A percentile compares a stretch with the other conserved stretches of the same genome.
phyloP scores from a whole-genome alignment of 2,329 filamentous ascomycete genomes.

The Endoconidiophora polonica region DNA sequence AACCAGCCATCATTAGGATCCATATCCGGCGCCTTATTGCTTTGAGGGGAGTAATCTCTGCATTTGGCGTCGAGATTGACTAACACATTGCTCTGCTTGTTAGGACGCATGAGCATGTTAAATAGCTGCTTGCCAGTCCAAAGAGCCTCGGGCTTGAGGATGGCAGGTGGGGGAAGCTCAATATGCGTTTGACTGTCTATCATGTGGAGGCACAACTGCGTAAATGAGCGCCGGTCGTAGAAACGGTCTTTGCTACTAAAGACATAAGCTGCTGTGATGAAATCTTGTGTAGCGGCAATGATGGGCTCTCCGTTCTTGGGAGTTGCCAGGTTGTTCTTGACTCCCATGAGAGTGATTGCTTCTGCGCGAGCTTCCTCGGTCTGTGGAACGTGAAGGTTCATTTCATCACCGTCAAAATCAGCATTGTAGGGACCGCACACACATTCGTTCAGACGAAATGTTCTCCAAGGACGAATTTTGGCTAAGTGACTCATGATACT shows the following conservation, averaged over 20 bases:
- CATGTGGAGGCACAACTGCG: slow-evolving; percentile 88
- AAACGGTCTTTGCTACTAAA: slow-evolving; percentile 87
- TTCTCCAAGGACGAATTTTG: slow-evolving; percentile 87
- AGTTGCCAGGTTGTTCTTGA: slow-evolving; percentile 89
- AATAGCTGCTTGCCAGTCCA: slow-evolving; percentile 98
- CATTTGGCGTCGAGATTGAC: slow-evolving; percentile 91
- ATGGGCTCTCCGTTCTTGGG: slow-evolving; percentile 97
- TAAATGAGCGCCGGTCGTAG: slow-evolving; percentile 75
- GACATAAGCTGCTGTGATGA: slow-evolving; percentile 88
- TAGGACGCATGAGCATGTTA: slow-evolving; percentile 78
- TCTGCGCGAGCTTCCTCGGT: slow-evolving; percentile 93
- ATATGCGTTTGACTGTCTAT: slow-evolving; percentile 61
- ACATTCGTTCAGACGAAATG: slow-evolving; percentile 93
- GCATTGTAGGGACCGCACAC: slow-evolving; percentile 97
- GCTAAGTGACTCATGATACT: slow-evolving; percentile 94
- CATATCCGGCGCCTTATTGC: slow-evolving; percentile 47
- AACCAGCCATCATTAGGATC: slow-evolving; percentile 81
- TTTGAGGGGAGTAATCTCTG: slow-evolving; percentile 54
- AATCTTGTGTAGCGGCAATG: slow-evolving; percentile 97
- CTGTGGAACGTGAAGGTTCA: slow-evolving; percentile 96
- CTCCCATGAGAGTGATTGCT: slow-evolving; percentile 91
- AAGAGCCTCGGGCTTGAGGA: slow-evolving; percentile 67
- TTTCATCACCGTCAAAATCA: slow-evolving; percentile 97
- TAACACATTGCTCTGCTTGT: slow-evolving; percentile 62
- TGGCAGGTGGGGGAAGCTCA: slow-evolving; percentile 71